Base-by-base conservation (phyloP, 164 flowering plant genomes). In the Protea cynaroides region DNA sequence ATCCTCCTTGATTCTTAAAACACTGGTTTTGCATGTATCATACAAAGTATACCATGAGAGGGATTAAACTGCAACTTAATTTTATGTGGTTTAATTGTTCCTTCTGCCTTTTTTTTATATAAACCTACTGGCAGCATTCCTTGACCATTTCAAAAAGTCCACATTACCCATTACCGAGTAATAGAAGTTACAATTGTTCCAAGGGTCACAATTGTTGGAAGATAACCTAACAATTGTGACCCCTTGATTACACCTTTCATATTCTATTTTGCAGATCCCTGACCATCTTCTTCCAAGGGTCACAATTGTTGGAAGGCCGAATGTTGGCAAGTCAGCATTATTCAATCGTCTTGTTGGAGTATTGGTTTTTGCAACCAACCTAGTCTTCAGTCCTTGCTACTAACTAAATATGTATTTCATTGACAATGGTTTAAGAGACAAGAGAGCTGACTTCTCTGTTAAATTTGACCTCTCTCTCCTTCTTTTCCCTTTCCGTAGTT, bases 271-370 rank as follows among this genome's bases (percentile, higher is more conserved):
- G 78, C 83, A 94, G 97, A 66, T 91, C 60, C 97, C 98, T 46
- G 95, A 90, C 56, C 82, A 86, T 81, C 86, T 89, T 70, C 97
- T 94, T 69, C 93, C 93, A 4, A 83, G 74, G 71, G 97, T 94
- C 63, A 75, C 96, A 60, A 89, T 94, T 75, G 87, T 91, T 77
- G 98, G 98, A 69, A 85, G 98, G 83, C 98, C 98, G 58, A 94
- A 94, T 78, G 98, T 94, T 76, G 98, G 98, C 61, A 94, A 94
- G 88, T 94, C 98, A 65, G 98, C 98, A 65, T 69, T 94, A 23
- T 94, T 94, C 58, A 94, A 94, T 74, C 91, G 96, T 40, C 95
- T 94, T 72, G 95, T 91, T 69, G 96, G 97, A 93, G 98, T 94
- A 86, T 37, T 13, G 71, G 25, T 50, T 67, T 22, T 49, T n/a